Base-by-base conservation (phyloP, 208 protist genomes). In the Tritrichomonas musculus region DNA sequence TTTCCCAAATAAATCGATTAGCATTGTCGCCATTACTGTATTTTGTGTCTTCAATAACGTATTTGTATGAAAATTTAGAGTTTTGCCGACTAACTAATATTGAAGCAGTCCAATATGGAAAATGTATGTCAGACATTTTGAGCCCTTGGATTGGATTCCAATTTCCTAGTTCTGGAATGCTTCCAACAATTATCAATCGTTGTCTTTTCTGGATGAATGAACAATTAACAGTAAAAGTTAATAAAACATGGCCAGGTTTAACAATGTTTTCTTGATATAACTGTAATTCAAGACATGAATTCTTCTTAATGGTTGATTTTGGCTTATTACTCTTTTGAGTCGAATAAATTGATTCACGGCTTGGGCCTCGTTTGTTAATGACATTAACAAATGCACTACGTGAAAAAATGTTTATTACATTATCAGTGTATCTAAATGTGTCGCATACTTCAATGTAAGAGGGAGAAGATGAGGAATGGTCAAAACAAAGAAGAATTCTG, bases 1-100 rank as follows among this genome's bases (percentile, higher is more conserved):
- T 82, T 82, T 82, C 73, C 73, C 73, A 82, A 36, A 82, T 82
- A 17, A 44, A 75, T n/a, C n/a, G n/a, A n/a, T n/a, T n/a, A 44
- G 69, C 44, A 0, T 20, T 41, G 8, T 82, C 41, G 13, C 50
- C 41, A 36, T 75, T 75, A 17, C 33, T 2, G 17, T 60, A 17
- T 17, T 60, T 60, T n/a, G n/a, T n/a, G n/a, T n/a, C n/a, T n/a
- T n/a, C n/a, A 50, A 82, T 82, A 20, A 82, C 20, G 41, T 82
- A 82, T 20, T 82, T 82, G 73, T 82, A 82, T 1, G 47, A 33
- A 36, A 82, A 82, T 82, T 0, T 33, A 20, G 50, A 82, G 17
- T 25, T n/a, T 50, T 25, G 5, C 5, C n/a, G 30, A 0, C 50
- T 30, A 36, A 82, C n/a, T 20, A 53, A 20, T n/a, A 82, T 41